Evolutionary conservation across 1,284 basidiomycete genomes (phyloP).

Genomic region (Lentinula novae-zelandiae): DNA sequence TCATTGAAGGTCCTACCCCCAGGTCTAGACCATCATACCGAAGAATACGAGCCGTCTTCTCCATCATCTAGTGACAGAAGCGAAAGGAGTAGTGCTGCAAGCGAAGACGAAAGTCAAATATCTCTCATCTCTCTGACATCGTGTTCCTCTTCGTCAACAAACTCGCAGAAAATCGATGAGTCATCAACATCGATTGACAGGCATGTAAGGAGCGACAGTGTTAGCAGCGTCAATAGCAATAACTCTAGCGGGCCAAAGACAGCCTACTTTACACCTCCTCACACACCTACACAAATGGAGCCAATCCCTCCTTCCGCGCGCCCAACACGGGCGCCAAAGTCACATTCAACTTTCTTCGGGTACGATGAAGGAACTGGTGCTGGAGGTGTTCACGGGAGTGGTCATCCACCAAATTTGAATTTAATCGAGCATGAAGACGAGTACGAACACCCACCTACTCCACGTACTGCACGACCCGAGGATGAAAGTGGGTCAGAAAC

Average conservation of each 20-base stretch:
- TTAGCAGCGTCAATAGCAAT: neutral
- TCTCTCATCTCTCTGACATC: neutral
- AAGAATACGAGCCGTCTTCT: neutral
- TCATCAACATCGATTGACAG: neutral
- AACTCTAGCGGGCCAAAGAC: conserved; percentile 15
- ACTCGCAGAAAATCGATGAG: neutral
- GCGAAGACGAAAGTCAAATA: neutral
- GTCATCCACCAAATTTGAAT: neutral
- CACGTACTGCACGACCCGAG: conserved; percentile 9
- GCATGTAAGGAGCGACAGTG: conserved; percentile 1
- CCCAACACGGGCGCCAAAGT: neutral
- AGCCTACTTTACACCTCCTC: conserved; percentile 51
- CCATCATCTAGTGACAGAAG: neutral
- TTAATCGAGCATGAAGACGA: neutral
- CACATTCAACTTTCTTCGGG: conserved; percentile 3
- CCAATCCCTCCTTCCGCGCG: neutral
- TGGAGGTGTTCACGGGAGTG: neutral
- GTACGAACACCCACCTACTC: conserved; percentile 6
- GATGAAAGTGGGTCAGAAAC: neutral
- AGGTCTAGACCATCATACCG: neutral
- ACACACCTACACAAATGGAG: conserved; percentile 46
- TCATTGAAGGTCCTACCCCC: neutral
- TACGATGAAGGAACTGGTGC: neutral
- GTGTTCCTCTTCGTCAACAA: neutral
- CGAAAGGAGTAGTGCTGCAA: neutral